A percentile compares a stretch with the other conserved stretches of the same genome.
phyloP scores from a whole-genome alignment of 2,329 filamentous ascomycete species.

The Diaporthe destruens region DNA sequence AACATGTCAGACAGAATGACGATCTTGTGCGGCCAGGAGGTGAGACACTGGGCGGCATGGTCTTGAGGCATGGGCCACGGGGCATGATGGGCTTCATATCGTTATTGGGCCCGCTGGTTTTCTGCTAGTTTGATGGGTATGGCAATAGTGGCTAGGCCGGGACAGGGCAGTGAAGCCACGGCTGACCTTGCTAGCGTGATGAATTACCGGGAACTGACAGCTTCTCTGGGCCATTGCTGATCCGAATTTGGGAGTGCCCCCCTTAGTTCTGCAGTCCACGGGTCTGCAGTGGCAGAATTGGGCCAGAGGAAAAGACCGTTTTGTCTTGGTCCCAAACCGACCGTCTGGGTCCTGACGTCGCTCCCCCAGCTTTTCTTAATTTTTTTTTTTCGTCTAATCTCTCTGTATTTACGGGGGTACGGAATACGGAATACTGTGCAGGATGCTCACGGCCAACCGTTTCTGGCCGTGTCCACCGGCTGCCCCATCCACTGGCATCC shows the following conservation, averaged over 20 bases:
- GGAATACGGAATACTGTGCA: neutral
- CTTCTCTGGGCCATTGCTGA: constrained; percentile 16
- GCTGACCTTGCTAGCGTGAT: constrained; percentile 20
- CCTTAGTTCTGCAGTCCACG: no score
- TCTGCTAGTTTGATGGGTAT: neutral
- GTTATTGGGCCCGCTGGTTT: neutral
- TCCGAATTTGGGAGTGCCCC: constrained; percentile 14
- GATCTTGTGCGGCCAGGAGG: constrained; percentile 6
- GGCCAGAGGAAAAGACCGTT: neutral
- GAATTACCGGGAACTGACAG: constrained; percentile 5
- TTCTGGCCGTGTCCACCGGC: neutral
- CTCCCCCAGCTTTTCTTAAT: neutral
- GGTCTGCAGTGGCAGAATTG: neutral
- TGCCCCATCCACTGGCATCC: no score
- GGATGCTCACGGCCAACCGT: neutral
- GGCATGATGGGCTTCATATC: neutral
- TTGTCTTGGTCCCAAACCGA: constrained; percentile 24
- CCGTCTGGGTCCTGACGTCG: constrained; percentile 7
- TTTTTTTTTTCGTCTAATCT: neutral
- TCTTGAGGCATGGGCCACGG: no score
- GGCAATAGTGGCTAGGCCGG: neutral
- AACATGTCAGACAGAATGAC: constrained; percentile 24
- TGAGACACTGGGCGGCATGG: neutral
- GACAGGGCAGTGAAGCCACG: constrained; percentile 7
- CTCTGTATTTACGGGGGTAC: neutral